Evolutionary conservation across 768 basidiomycete genomes (phyloP).

Genomic region (Termitomyces sp.): DNA sequence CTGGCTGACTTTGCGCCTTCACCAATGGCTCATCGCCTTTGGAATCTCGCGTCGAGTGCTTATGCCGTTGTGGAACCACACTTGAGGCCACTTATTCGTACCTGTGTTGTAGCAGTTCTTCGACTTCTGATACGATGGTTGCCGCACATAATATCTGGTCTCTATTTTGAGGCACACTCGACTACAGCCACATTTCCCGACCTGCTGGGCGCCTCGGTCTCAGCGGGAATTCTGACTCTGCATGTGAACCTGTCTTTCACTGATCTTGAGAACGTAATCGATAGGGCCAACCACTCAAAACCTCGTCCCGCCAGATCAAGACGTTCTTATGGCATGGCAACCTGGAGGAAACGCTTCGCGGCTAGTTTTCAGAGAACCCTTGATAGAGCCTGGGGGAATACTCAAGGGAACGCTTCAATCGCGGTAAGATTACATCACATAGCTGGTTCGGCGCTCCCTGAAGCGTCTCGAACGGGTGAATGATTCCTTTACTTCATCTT

Average conservation of each 20-base stretch:
- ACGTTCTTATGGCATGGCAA: constrained; percentile 46
- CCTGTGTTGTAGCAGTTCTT: constrained; percentile 49
- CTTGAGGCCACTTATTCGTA: constrained; percentile 59
- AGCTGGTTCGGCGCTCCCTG: constrained; percentile 32
- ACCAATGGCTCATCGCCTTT: constrained; percentile 37
- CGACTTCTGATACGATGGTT: constrained; percentile 61
- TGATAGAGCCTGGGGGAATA: constrained; percentile 66
- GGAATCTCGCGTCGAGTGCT: constrained; percentile 34
- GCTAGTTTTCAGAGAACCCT: constrained; percentile 62
- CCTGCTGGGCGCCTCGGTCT: constrained; percentile 49
- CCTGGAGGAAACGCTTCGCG: constrained; percentile 62
- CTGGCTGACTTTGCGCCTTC: constrained; percentile 45
- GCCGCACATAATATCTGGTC: constrained; percentile 62
- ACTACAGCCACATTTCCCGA: constrained; percentile 50
- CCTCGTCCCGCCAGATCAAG: constrained; percentile 21
- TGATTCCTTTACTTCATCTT: constrained; percentile 6
- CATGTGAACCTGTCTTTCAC: constrained; percentile 54
- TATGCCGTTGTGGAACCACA: constrained; percentile 53
- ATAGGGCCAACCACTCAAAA: constrained; percentile 18
- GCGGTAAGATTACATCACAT: constrained; percentile 47
- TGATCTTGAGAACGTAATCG: constrained; percentile 39
- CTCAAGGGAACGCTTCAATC: constrained; percentile 54
- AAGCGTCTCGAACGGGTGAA: constrained; percentile 27
- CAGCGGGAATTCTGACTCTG: constrained; percentile 46
- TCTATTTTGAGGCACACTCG: constrained; percentile 65